These are phyloP conservation scores for Capillidium rhysosporum DNA, from an alignment of 371 early-diverging fungal species.

Conservation along the genomic window DNA sequence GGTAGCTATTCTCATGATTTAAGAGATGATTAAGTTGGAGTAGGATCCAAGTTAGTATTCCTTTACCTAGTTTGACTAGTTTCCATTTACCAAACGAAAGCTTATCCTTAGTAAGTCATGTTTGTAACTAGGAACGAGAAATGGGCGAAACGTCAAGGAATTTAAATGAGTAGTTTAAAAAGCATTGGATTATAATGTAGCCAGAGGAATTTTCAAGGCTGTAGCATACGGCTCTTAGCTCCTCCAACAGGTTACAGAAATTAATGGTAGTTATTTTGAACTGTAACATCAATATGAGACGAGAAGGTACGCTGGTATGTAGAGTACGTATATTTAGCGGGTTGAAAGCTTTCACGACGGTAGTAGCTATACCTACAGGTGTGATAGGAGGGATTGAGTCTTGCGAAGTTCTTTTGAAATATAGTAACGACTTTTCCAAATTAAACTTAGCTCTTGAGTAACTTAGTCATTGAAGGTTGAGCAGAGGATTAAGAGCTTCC, in stretches of 20 bases:
- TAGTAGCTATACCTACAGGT: constrained; percentile 4
- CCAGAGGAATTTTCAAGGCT: neutral
- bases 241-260: neutral
- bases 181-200: neutral
- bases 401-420: neutral
- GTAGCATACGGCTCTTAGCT: neutral
- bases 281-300: constrained; percentile 31
- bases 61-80: neutral
- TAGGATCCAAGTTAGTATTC: neutral
- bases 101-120: neutral
- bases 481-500: constrained; percentile 10
- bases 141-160: neutral
- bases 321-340: constrained; percentile 41
- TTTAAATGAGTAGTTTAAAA: neutral
- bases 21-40: neutral
- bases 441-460: constrained; percentile 9
- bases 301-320: constrained; percentile 43
- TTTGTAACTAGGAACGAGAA: neutral
- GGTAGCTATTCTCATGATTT: neutral
- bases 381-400: constrained; percentile 6
- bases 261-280: constrained; percentile 13
- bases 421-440: constrained; percentile 2
- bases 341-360: constrained; percentile 26
- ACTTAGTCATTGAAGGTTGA: constrained; percentile 11
- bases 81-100: neutral